Evolutionary conservation across 345 rosid genomes (phyloP).

Genomic region (Brassica carinata): DNA sequence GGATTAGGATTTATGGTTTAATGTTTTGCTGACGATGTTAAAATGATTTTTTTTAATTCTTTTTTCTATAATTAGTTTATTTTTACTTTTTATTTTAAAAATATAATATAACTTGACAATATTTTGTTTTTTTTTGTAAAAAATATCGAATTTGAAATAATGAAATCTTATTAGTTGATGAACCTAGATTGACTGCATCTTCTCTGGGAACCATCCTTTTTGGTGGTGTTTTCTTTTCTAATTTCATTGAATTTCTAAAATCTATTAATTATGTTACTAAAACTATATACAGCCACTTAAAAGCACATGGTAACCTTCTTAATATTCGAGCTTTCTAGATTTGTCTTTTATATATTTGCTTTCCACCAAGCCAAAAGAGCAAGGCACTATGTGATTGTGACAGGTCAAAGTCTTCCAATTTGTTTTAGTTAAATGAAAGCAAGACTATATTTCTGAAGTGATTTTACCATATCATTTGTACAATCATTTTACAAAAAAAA

Average conservation of each 20-base stretch:
- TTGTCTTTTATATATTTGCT: background rate
- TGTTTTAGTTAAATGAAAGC: background rate
- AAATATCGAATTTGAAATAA: no score
- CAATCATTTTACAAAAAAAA: no score
- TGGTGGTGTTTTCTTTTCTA: background rate
- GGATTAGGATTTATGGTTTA: no score
- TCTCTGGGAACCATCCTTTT: background rate
- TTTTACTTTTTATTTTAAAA: no score
- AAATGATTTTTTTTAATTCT: no score
- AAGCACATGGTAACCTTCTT: background rate
- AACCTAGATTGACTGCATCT: background rate
- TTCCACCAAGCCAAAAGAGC: background rate
- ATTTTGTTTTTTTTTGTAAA: no score
- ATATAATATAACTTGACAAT: no score
- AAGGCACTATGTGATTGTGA: background rate
- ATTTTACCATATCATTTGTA: no score
- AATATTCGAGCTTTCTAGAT: background rate
- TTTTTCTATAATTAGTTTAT: no score
- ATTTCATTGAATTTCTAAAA: background rate
- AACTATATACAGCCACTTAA: background rate
- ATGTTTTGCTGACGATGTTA: no score
- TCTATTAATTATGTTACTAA: background rate
- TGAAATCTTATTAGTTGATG: no score
- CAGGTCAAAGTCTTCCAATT: constrained; percentile 22
- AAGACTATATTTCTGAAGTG: no score